Evolutionary conservation across 768 basidiomycete genomes (phyloP), one percentile per base, ranked within the genome.

Genomic region (Suillus clintonianus): DNA sequence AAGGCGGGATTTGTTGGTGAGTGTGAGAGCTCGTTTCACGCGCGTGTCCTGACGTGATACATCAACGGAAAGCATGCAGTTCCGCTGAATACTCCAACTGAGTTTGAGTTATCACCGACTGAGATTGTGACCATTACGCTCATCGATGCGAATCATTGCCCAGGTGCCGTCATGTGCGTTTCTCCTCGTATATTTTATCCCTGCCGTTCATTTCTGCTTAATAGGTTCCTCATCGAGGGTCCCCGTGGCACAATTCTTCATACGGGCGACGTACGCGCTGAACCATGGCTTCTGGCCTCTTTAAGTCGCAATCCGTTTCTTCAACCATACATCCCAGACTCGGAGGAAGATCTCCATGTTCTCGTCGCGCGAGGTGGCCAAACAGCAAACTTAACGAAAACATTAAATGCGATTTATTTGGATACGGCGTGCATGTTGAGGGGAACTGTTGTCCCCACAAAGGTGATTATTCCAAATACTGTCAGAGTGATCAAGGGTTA

Each of bases 141-240:
- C 11, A 75, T 97, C 9, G 92, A 96, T 70, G 96, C 96, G 0
- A 97, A 97, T 70, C 96, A 98, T 73, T 97, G 95, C 72, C 96
- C 94, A 13, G 96, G 96, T 0, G 90, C 95, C 0, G 89, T 94
- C 47, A 97, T 98, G 95, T 95, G 70, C 32, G 87, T 77, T 5
- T 34, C 22, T 22, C 10, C 27, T 47, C 9, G 41, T 0, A 7
- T 32, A 30, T 39, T 7, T 39, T 24, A 30, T 45, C 48, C 50
- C 24, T 36, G 22, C 14, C 27, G 36, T 27, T 41, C 42, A 56
- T 60, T 51, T 34, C 62, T 10, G 11, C 36, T 14, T n/a, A 50
- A 62, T 66, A 97, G 95, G 91, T 97, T 91, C 70, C 82, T 95
- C 19, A 85, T 97, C 50, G 89, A 94, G 73, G 90, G 91, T 19